Evolutionary conservation across 345 rosid genomes (phyloP).

Genomic region (Eucalyptus cloeziana): DNA sequence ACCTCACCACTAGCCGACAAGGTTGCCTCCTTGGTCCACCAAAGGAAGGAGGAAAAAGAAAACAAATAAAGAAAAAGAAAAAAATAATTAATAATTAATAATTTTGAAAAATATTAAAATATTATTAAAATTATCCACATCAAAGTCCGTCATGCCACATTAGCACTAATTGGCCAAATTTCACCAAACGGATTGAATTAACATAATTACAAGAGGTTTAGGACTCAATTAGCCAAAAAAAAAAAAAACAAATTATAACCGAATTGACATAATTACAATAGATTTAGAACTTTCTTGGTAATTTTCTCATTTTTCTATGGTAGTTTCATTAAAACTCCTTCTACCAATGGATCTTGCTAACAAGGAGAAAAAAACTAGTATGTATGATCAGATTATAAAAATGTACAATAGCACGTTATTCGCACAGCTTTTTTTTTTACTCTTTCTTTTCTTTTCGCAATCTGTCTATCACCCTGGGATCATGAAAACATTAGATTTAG

Average conservation of each 20-base stretch:
- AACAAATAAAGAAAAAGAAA: too few relatives aligned
- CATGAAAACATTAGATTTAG: not conserved
- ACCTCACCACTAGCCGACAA: fast-evolving
- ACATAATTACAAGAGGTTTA: fast-evolving
- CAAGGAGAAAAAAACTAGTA: too few relatives aligned
- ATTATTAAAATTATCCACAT: fast-evolving
- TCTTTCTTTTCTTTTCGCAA: not conserved
- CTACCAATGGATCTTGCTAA: not conserved
- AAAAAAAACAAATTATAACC: fast-evolving
- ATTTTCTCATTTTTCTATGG: too few relatives aligned
- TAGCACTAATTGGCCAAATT: fast-evolving
- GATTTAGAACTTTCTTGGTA: fast-evolving
- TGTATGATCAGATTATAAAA: not conserved
- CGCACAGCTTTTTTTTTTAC: fast-evolving
- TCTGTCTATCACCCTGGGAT: fast-evolving
- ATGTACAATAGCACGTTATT: not conserved
- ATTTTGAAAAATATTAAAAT: too few relatives aligned
- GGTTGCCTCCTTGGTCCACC: too few relatives aligned
- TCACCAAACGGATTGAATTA: too few relatives aligned
- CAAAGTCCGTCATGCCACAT: fast-evolving
- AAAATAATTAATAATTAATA: too few relatives aligned
- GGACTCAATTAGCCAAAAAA: fast-evolving
- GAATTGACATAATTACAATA: fast-evolving
- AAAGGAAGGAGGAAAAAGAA: too few relatives aligned
- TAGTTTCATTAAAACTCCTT: not conserved